These are phyloP conservation scores for Pistacia integerrima DNA, from an alignment of 345 rosid genomes.

Conservation along the genomic window DNA sequence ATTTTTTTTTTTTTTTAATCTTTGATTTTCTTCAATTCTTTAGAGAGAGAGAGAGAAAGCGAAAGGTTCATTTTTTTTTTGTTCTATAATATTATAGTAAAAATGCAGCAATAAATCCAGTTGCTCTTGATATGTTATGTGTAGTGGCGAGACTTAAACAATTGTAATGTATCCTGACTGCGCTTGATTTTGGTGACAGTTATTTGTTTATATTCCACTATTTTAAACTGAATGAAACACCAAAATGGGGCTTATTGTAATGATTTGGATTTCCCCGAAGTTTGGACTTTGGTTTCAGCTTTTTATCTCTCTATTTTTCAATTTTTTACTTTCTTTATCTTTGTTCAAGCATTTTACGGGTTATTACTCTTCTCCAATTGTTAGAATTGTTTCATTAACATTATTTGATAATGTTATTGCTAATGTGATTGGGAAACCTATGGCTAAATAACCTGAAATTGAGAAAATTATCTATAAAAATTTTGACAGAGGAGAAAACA, in stretches of 20 bases:
- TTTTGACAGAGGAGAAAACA: too few species aligned
- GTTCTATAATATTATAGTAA: constrained; percentile 30
- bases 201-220: constrained; percentile 18
- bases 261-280: not conserved
- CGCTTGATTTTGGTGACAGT: constrained; percentile 28
- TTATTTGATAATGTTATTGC: too few species aligned
- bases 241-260: not conserved
- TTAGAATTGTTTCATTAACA: too few species aligned
- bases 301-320: not conserved
- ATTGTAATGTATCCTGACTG: constrained; percentile 27
- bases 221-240: constrained; percentile 10
- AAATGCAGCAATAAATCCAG: constrained; percentile 51
- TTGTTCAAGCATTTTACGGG: not conserved
- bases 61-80: constrained; percentile 18
- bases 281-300: not conserved
- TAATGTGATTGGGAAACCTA: too few species aligned
- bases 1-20: constrained; percentile 30
- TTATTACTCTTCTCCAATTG: too few species aligned
- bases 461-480: too few species aligned
- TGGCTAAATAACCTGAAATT: too few species aligned
- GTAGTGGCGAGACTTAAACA: constrained; percentile 12
- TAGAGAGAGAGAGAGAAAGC: constrained; percentile 25
- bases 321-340: not conserved
- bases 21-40: constrained; percentile 21
- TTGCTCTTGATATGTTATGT: constrained; percentile 39